Evolutionary conservation across 148 eudicot species (phyloP), one percentile per base, ranked within the genome.

Genomic region (Cornus controversa): DNA sequence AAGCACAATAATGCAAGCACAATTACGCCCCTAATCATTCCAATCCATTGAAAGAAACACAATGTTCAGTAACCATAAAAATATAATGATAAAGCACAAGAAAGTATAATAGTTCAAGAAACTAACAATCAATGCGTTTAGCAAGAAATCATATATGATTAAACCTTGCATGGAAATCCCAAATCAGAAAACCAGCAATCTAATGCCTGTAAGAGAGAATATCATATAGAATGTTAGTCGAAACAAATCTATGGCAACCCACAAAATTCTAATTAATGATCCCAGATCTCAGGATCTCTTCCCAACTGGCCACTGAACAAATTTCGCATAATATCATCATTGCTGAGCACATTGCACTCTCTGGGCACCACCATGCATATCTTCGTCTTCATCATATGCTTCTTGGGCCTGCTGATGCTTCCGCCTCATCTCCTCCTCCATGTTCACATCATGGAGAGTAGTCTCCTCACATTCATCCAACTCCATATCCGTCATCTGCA

Each of bases 331-430:
- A 5, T 1, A 5, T 7, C 25, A 58, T 75, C 79, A 87, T 67
- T 87, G 90, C 72, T 87, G 90, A 58, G 90, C 90, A 70, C 87
- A 87, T 73, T 87, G 90, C 45, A 84, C 90, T 68, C 87, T 85
- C 72, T 87, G 90, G 40, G 83, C 89, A 40, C 90, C 85, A 66
- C 85, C 87, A n/a, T 54, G 87, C 88, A 82, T 85, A 25, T 86
- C 88, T 4, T 85, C 89, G 29, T 85, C 90, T 74, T 87, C 90
- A 3, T 87, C 88, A 25, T 87, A 85, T 1, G 87, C 90, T 80
- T 87, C 88, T 63, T 85, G 88, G 25, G 88, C 84, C 29, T 75
- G 81, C 66, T 86, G 84, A 70, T 85, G 82, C 82, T 83, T 87
- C 81, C 88, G 72, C 6, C 84, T 74, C 90, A 85, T 85, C 82